Evolutionary conservation across 2,329 filamentous ascomycete species (phyloP).

Genomic region (Stachybotrys echinatus): DNA sequence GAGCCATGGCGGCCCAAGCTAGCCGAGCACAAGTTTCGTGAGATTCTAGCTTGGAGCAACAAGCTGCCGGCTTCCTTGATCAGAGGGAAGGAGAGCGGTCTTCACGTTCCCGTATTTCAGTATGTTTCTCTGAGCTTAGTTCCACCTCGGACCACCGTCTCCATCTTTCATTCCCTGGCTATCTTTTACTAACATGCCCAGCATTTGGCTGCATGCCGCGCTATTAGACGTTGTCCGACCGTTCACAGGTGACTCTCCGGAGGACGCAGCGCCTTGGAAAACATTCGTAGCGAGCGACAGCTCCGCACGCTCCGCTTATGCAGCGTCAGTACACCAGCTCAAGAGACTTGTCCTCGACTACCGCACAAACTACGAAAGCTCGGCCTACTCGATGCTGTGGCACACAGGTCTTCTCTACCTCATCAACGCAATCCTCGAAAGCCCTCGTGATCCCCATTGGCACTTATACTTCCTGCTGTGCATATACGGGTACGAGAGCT

Average conservation of each 20-base stretch:
- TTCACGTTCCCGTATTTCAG: slow-evolving; percentile 16
- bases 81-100: slow-evolving; percentile 14
- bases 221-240: slow-evolving; percentile 30
- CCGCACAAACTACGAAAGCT: slow-evolving; percentile 23
- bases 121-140: not conserved
- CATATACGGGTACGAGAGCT: slow-evolving; percentile 29
- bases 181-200: slow-evolving; percentile 10
- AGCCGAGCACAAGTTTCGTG: slow-evolving; percentile 30
- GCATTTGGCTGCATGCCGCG: slow-evolving; percentile 33
- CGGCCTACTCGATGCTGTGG: slow-evolving; percentile 32
- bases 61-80: slow-evolving; percentile 19
- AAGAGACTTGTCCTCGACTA: slow-evolving; percentile 31
- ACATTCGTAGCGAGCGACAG: slow-evolving; percentile 23
- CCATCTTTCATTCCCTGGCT: not conserved
- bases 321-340: slow-evolving; percentile 29
- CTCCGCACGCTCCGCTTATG: slow-evolving; percentile 23
- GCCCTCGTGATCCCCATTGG: slow-evolving; percentile 21
- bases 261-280: not conserved
- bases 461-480: slow-evolving; percentile 31
- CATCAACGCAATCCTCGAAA: slow-evolving; percentile 27
- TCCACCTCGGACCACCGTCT: not conserved
- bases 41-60: slow-evolving; percentile 31
- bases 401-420: slow-evolving; percentile 33
- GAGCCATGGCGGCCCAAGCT: slow-evolving; percentile 14
- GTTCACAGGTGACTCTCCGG: slow-evolving; percentile 6